Evolutionary conservation across 768 basidiomycete genomes (phyloP).

Genomic region (Paxillus ammoniavirescens): DNA sequence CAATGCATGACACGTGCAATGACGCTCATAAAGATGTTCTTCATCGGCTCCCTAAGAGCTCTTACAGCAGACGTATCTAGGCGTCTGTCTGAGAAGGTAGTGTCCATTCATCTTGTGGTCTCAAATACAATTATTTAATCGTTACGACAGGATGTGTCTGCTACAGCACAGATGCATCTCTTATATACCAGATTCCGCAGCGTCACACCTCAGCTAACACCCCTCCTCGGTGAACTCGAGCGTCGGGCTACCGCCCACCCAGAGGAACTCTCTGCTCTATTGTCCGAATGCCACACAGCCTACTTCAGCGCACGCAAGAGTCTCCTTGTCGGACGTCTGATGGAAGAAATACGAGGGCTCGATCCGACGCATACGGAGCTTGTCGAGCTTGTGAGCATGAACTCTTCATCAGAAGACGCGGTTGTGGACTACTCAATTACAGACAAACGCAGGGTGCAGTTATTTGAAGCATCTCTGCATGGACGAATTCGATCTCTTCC

Average conservation of each 20-base stretch:
- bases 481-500: constrained; percentile 85
- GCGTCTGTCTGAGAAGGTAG: constrained; percentile 72
- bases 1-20: constrained; percentile 98
- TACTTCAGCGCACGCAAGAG: constrained; percentile 76
- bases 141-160: constrained; percentile 62
- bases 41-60: constrained; percentile 79
- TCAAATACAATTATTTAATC: background rate
- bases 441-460: constrained; percentile 91
- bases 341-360: constrained; percentile 79
- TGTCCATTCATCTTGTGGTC: background rate
- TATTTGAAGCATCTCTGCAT: constrained; percentile 90
- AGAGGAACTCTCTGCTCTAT: constrained; percentile 76
- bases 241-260: constrained; percentile 72
- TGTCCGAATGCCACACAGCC: constrained; percentile 84
- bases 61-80: constrained; percentile 76
- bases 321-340: constrained; percentile 70
- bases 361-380: constrained; percentile 80
- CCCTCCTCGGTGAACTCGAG: constrained; percentile 84
- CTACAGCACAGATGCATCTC: constrained; percentile 78
- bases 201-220: constrained; percentile 67
- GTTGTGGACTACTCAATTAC: background rate
- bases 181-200: constrained; percentile 87
- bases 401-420: background rate
- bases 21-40: constrained; percentile 98
- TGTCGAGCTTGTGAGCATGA: constrained; percentile 75